Percentiles rank a stretch among this genome's conserved stretches.
These are phyloP conservation scores for Colletotrichum sp. DNA, from an alignment of 2,329 filamentous ascomycete species.

Conservation along the genomic window DNA sequence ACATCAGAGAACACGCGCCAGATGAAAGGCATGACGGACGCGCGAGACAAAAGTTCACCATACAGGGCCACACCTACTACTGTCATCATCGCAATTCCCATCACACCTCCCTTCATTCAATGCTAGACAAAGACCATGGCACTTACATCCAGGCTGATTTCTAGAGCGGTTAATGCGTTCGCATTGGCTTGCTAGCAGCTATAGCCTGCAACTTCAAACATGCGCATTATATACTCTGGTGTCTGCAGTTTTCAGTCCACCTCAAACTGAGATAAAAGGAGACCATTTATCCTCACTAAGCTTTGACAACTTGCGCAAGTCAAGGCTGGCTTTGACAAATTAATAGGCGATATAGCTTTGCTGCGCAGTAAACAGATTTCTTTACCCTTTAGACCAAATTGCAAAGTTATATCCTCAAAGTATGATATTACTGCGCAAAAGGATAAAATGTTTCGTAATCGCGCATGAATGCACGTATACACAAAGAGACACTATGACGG, in stretches of 20 bases:
- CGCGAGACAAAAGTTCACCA: background rate
- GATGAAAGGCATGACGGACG: background rate
- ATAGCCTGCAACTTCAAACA: background rate
- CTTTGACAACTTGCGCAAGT: rapidly evolving
- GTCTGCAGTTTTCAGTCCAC: background rate
- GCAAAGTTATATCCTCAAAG: no score
- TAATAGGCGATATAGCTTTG: background rate
- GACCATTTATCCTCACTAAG: background rate
- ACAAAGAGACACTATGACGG: background rate
- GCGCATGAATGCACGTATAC: rapidly evolving
- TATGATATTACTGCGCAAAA: background rate
- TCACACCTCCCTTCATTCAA: background rate
- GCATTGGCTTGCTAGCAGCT: background rate
- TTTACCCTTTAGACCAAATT: background rate
- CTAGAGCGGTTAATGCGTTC: background rate
- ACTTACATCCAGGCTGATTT: background rate
- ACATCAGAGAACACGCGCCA: background rate
- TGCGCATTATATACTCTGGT: background rate
- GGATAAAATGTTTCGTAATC: background rate
- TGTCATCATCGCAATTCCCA: background rate
- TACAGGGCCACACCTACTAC: background rate
- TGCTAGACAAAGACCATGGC: background rate
- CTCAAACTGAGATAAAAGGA: background rate
- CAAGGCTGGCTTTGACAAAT: background rate
- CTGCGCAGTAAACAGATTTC: background rate